These are phyloP conservation scores for Lepidium aucheri DNA, from an alignment of 345 rosid genomes.

Conservation along the genomic window DNA sequence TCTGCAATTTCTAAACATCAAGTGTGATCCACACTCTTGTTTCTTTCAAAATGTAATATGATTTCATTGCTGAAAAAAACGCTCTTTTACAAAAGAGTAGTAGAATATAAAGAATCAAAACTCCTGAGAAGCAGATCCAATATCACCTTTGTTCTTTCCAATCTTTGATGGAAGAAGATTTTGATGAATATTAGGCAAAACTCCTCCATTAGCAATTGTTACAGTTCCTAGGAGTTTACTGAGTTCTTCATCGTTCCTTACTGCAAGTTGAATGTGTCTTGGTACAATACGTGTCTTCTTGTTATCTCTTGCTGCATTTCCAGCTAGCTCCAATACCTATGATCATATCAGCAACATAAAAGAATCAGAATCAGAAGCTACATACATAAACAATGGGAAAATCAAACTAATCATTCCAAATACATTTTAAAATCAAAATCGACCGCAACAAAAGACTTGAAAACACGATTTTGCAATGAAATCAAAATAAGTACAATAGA, in stretches of 20 bases:
- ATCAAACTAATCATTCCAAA: neutral
- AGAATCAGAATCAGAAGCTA: neutral
- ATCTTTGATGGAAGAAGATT: conserved; percentile 46
- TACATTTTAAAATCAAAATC: neutral
- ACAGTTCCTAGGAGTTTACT: conserved; percentile 59
- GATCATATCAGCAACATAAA: neutral
- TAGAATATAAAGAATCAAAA: conserved; percentile 13
- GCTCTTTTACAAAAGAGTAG: neutral
- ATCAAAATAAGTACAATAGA: neutral
- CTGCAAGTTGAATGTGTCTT: conserved; percentile 69
- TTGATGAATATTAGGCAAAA: conserved; percentile 64
- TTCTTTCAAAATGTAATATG: neutral
- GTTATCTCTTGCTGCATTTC: conserved; percentile 74
- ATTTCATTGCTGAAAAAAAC: no score
- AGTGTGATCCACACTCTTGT: neutral
- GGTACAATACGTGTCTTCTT: conserved; percentile 67
- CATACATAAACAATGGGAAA: neutral
- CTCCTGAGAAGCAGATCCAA: conserved; percentile 61
- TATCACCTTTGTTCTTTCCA: conserved; percentile 50
- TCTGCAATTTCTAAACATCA: conserved; percentile 1
- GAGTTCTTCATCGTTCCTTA: conserved; percentile 60
- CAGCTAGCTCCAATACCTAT: conserved; percentile 68
- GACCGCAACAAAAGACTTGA: neutral
- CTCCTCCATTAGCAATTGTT: conserved; percentile 69
- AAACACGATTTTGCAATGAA: neutral